A percentile compares a stretch with the other conserved stretches of the same genome.
Conservation (phyloP, 2,329 filamentous ascomycete genomes). For the Aureobasidium sp. region DNA sequence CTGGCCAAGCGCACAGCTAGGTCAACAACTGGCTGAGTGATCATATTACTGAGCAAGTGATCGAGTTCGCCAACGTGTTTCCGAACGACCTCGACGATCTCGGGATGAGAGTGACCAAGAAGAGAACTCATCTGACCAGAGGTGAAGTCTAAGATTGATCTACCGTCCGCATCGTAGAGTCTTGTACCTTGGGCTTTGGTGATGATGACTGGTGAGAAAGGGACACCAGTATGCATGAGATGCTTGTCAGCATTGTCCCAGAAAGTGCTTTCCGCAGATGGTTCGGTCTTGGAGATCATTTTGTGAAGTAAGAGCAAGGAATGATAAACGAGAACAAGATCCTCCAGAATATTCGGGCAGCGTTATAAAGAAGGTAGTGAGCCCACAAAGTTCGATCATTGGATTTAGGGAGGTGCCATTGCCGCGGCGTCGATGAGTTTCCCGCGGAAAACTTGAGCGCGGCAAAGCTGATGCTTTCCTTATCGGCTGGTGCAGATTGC, state of each 20-base stretch:
- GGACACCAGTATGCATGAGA: conserved; percentile 39
- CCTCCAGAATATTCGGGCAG: neutral
- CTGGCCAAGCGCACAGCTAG: conserved; percentile 46
- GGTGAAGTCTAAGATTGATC: conserved; percentile 51
- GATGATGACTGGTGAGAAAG: conserved; percentile 37
- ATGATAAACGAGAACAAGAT: too few species aligned
- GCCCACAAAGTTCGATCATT: neutral
- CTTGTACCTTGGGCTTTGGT: conserved; percentile 39
- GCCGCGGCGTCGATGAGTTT: neutral
- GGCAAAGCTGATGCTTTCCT: neutral
- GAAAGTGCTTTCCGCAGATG: neutral
- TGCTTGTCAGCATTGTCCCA: conserved; percentile 22
- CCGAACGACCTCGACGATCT: conserved; percentile 49
- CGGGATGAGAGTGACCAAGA: conserved; percentile 51
- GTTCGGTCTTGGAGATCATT: neutral
- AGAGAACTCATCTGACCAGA: conserved; percentile 56
- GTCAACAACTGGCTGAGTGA: conserved; percentile 51
- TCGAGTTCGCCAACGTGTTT: conserved; percentile 48
- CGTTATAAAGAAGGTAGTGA: neutral
- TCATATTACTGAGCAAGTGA: conserved; percentile 54
- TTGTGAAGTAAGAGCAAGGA: neutral
- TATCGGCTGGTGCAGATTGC: neutral
- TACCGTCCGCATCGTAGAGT: conserved; percentile 39
- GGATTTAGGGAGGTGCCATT: neutral
- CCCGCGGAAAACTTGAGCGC: neutral